These are phyloP conservation scores for Penicillium steckii DNA, from an alignment of 495 filamentous ascomycete genomes.

Conservation along the genomic window DNA sequence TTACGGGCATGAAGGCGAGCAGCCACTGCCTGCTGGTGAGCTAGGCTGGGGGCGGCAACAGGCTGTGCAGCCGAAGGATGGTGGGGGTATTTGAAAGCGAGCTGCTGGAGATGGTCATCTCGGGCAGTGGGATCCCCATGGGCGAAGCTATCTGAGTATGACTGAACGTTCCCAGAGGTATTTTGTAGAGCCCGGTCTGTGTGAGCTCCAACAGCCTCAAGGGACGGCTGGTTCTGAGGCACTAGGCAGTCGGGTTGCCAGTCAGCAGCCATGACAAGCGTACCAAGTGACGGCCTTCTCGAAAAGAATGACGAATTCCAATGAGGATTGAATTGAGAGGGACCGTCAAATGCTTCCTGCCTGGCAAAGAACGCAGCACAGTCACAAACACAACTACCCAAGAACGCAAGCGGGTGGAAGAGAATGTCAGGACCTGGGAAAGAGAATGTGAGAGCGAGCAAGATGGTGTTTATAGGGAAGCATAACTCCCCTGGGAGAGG, in stretches of 20 bases:
- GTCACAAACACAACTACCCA: conserved; percentile 34
- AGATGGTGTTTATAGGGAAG: conserved; percentile 51
- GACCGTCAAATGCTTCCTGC: conserved; percentile 43
- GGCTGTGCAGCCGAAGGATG: conserved; percentile 32
- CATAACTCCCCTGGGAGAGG: conserved; percentile 38
- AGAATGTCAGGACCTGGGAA: conserved; percentile 52
- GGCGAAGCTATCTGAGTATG: conserved; percentile 39
- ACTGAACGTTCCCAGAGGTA: conserved; percentile 50
- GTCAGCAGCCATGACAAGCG: conserved; percentile 47
- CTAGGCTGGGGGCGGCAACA: conserved; percentile 24
- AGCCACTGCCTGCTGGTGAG: conserved; percentile 32
- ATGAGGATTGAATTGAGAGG: conserved; percentile 33
- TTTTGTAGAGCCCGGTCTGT: conserved; percentile 46
- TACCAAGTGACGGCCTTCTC: conserved; percentile 44
- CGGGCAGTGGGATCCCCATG: conserved; percentile 32
- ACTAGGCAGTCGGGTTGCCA: conserved; percentile 48
- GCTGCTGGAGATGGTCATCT: conserved; percentile 41
- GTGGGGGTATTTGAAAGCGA: conserved; percentile 43
- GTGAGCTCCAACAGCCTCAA: conserved; percentile 41
- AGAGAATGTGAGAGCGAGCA: conserved; percentile 59
- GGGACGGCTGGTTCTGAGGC: conserved; percentile 41
- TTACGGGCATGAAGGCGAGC: conserved; percentile 38
- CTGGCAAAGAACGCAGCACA: conserved; percentile 45
- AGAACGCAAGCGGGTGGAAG: conserved; percentile 42
- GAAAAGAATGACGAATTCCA: conserved; percentile 55